Conservation (phyloP, 2,329 filamentous ascomycete genomes). For the Sordariomycetes sp. region DNA sequence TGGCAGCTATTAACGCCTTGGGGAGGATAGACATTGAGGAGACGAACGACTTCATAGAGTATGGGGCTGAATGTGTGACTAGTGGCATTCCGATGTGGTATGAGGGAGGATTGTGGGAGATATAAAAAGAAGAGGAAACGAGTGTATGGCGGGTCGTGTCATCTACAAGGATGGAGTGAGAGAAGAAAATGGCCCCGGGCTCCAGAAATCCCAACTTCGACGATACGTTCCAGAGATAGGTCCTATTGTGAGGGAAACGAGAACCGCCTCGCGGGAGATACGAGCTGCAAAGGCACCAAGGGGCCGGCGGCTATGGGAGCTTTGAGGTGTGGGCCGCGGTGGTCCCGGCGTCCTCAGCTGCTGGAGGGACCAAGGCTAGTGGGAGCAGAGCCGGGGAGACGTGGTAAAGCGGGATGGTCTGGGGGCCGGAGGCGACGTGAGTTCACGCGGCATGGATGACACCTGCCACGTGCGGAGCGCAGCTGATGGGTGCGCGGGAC, state of each 20-base stretch:
- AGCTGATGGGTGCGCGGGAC: neutral
- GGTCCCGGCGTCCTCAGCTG: neutral
- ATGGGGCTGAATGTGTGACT: conserved; percentile 7
- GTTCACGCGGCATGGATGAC: neutral
- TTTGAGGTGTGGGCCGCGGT: neutral
- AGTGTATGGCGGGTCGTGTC: neutral
- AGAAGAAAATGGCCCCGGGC: neutral
- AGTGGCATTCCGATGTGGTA: neutral
- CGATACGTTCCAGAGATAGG: neutral
- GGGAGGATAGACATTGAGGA: conserved; percentile 42
- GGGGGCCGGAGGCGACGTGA: neutral
- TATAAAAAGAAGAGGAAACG: neutral
- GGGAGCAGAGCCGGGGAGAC: neutral
- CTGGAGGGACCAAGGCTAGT: neutral
- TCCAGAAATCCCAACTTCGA: neutral
- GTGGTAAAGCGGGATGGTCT: neutral
- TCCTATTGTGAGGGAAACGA: neutral
- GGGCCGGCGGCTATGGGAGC: neutral
- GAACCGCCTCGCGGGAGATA: neutral
- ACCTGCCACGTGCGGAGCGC: neutral
- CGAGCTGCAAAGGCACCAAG: neutral
- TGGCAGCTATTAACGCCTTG: conserved; percentile 33
- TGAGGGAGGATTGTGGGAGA: neutral
- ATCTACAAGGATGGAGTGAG: neutral
- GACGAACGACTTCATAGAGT: conserved; percentile 36